phyloP scores from a whole-genome alignment of 176 grass and related monocot genomes.

The Aegilops sharonensis region DNA sequence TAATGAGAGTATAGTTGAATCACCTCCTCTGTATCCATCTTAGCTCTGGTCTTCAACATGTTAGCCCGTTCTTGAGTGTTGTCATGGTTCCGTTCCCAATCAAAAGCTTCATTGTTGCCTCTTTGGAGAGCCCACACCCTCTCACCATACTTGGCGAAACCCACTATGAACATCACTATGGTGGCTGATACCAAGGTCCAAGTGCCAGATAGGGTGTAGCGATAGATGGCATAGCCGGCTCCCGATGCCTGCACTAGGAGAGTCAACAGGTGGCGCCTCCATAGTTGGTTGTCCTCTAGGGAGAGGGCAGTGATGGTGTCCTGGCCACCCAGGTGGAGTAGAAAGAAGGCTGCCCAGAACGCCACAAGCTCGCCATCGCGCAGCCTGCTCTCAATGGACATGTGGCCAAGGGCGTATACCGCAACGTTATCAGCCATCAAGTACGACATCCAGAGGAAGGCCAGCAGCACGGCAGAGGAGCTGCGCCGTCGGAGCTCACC shows the following conservation, averaged over 20 bases:
- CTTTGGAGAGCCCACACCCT: background rate
- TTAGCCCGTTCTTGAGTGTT: too few species aligned
- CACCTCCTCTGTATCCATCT: too few species aligned
- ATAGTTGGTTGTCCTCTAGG: constrained; percentile 17
- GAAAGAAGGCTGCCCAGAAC: constrained; percentile 31
- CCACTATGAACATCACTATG: background rate
- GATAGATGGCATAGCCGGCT: too few species aligned
- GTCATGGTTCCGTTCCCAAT: too few species aligned
- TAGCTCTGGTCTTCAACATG: too few species aligned
- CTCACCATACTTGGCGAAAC: background rate
- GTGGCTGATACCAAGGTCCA: background rate
- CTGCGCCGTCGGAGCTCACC: background rate
- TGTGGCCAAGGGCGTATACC: constrained; percentile 22
- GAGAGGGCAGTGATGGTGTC: constrained; percentile 42
- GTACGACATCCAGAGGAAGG: constrained; percentile 30
- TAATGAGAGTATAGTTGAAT: too few species aligned
- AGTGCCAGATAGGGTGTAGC: too few species aligned
- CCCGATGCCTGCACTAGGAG: background rate
- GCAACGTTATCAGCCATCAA: constrained; percentile 33
- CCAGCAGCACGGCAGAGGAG: background rate
- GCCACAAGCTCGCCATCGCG: background rate
- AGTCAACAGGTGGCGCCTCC: constrained; percentile 16
- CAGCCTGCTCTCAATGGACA: background rate
- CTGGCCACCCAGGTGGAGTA: constrained; percentile 41
- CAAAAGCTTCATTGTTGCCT: background rate